Base-by-base conservation (phyloP, 2,329 filamentous ascomycete genomes). In the Diaporthe eres region DNA sequence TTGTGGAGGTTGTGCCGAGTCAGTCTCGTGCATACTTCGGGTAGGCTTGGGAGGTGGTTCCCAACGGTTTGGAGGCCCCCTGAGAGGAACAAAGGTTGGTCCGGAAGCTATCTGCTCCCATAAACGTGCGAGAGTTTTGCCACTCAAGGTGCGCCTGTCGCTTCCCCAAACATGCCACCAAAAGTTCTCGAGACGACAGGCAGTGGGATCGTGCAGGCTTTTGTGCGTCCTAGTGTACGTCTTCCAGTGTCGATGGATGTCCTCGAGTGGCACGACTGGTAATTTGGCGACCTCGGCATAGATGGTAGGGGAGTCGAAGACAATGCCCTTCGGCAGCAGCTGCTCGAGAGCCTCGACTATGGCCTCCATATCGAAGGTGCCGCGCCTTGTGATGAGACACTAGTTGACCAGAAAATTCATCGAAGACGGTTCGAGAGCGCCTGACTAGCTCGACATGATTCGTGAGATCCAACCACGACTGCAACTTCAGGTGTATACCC, bases 131-230 rank as follows among this genome's bases (percentile, higher is more conserved):
- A 92, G 84, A 17, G 86, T 86, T 47, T 84, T 84, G 53, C 89
- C 91, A 63, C 89, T 88, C 65, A 92, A 84, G 72, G 86, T 81
- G 47, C 88, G 86, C 39, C 88, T 85, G 77, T 91, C 85, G 78
- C 91, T 92, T 47, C 90, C 90, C 87, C 90, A 90, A 72, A 92
- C 89, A 79, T 92, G 90, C 88, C 90, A 92, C 91, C 91, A 93
- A 78, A 92, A 92, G 79, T 92, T 90, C 80, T 92, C 91, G 28
- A 92, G 83, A 25, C 91, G 89, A 75, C 88, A 88, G 39, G 90
- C 90, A 4, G 90, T 92, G n/a, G 91, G 91, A 78, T 92, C 90
- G 76, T 88, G 86, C 44, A 92, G 86, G 78, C 87, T 87, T 79
- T 89, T 88, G 77, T 89, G 88, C 22, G 90, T 92, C 42, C 87